Evolutionary conservation across 345 rosid genomes (phyloP), one percentile per base, ranked within the genome.

Genomic region (Aquilaria yunnanensis): DNA sequence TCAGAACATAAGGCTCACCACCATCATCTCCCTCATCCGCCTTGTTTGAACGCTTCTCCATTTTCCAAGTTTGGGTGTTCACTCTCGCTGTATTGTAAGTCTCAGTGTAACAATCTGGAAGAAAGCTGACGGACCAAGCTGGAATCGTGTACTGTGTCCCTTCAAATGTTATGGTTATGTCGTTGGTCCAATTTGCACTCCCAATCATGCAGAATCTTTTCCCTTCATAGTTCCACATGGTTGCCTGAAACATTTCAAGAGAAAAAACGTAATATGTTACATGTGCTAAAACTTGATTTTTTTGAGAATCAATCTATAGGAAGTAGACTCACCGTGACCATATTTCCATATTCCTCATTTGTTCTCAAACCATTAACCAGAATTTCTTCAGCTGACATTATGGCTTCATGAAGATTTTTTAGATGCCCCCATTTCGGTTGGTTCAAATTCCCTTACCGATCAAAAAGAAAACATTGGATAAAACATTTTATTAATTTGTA

Each of bases 41-140:
- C 13, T 58, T 63, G 10, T 63, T 67, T 13, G 60, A 49, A 2
- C 16, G 23, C 10, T 72, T 65, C 46, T 51, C 68, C 73, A 72
- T 74, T 3, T 62, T 31, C 1, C 78, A 70, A 9, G 72, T 70
- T 61, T 72, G 81, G n/a, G 60, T 50, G 51, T 75, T 82, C 9
- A 81, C 66, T 78, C 71, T 79, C 43, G 78, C 84, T 4, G 87
- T 82, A 57, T 72, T 82, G 64, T 72, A 77, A 62, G 52, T 71
- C 60, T 79, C 84, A 0, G 47, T 72, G 37, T 65, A 64, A 70
- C 86, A 82, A 54, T 72, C 78, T 3, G 69, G 63, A 37, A 77
- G 78, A 47, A 81, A 52, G 11, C 59, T 58, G 32, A 75, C 76
- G 33, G 82, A 75, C 85, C 82, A 77, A 1, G 72, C 68, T 4